Conservation (phyloP, 2,329 filamentous ascomycete genomes). For the Aspergillus sp. region DNA sequence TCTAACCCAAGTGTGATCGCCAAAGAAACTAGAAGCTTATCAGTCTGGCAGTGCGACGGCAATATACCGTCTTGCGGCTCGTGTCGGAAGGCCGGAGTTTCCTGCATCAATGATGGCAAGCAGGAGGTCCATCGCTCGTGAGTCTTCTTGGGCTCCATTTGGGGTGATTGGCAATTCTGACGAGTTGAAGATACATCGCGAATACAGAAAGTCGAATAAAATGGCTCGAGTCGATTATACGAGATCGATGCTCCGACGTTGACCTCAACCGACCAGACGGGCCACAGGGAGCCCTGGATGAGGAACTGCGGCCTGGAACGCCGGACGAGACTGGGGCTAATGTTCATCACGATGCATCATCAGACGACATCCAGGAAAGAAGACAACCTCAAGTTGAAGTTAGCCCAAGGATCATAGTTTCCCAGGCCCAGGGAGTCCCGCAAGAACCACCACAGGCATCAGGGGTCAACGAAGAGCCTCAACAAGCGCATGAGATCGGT, state of each 20-base stretch:
- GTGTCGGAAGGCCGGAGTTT: slow-evolving; percentile 44
- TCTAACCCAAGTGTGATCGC: background rate
- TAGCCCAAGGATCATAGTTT: background rate
- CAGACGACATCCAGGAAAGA: background rate
- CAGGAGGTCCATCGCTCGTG: slow-evolving; percentile 47
- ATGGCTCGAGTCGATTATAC: slow-evolving; percentile 50
- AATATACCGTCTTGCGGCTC: slow-evolving; percentile 44
- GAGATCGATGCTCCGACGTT: slow-evolving; percentile 43
- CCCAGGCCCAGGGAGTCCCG: background rate
- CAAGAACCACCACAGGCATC: background rate
- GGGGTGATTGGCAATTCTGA: background rate
- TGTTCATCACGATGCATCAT: background rate
- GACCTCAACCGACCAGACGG: slow-evolving; percentile 33
- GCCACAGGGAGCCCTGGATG: background rate
- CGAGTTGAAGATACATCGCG: slow-evolving; percentile 30
- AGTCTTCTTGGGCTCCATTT: slow-evolving; percentile 1
- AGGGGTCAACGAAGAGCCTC: background rate
- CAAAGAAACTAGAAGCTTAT: slow-evolving; percentile 5
- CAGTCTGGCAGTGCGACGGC: slow-evolving; percentile 44
- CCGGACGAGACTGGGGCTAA: background rate
- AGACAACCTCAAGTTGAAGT: background rate
- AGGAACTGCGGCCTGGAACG: background rate
- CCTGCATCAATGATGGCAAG: slow-evolving; percentile 49
- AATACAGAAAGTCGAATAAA: slow-evolving; percentile 43
- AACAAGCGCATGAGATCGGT: slow-evolving; percentile 52